Evolutionary conservation across 139 green algal species (phyloP).

Genomic region (Microglena sp.): DNA sequence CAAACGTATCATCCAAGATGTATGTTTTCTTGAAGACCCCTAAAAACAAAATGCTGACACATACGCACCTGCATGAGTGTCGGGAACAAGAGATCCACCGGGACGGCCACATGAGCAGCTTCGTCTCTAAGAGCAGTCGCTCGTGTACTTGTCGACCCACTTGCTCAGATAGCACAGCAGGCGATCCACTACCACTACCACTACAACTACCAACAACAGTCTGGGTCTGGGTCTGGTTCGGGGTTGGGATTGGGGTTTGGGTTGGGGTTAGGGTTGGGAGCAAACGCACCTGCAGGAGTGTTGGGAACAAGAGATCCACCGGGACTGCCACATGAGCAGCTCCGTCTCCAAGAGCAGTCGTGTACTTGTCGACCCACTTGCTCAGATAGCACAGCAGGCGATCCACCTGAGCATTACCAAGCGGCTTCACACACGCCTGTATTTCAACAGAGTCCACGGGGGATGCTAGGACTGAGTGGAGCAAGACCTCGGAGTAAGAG

Average conservation of each 20-base stretch:
- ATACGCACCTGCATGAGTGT: conserved; percentile 19
- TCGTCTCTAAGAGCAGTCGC: conserved; percentile 3
- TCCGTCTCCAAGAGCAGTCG: conserved; percentile 3
- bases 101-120: conserved; percentile 11
- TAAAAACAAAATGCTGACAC: no score
- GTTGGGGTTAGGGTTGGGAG: no score
- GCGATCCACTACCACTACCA: no score
- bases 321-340: conserved; percentile 14
- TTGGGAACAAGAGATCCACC: conserved; percentile 24
- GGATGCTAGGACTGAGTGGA: conserved; percentile 30
- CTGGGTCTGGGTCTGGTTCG: no score
- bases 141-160: conserved; percentile 35
- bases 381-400: conserved; percentile 30
- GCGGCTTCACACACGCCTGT: conserved; percentile 17
- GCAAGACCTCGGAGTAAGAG: conserved; percentile 9
- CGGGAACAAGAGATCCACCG: conserved; percentile 25
- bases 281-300: conserved; percentile 19
- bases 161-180: conserved; percentile 36
- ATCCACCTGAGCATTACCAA: conserved; percentile 16
- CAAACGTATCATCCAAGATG: background rate
- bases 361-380: conserved; percentile 37
- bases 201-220: no score
- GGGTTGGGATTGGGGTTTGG: no score
- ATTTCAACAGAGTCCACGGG: conserved; percentile 20
- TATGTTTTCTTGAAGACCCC: no score